Base-by-base conservation (phyloP, 495 filamentous ascomycete species). In the Hypoxylon subgilvum region DNA sequence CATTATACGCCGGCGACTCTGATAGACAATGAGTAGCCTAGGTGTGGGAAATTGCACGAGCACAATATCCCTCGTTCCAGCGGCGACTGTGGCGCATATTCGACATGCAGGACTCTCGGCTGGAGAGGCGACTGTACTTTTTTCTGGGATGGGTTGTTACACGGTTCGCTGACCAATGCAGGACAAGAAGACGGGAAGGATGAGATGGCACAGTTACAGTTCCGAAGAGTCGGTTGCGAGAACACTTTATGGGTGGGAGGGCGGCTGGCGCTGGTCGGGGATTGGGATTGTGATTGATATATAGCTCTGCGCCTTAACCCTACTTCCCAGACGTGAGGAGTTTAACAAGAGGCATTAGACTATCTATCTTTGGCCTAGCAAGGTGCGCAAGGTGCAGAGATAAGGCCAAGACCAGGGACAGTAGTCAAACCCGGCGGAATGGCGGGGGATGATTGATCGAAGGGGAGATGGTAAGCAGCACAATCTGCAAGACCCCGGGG, bases 1-100 rank as follows among this genome's bases (percentile, higher is more conserved):
- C 86, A 89, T 88, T 73, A 69, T 66, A 70, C 53, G 60, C 49
- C 53, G 47, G 32, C 45, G 56, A 65, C 56, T 60, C 45, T 43
- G 38, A 51, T 17, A 55, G 21, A 32, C 41, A 34, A 30, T 55
- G 45, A 54, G 42, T 57, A 43, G 32, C 45, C 56, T 69, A 69
- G 61, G 67, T 61, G 44, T 58, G 39, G 63, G 61, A 67, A 53
- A 56, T 67, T 62, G 67, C 43, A 67, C 47, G 60, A 67, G 67
- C 59, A 56, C 67, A 62, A 67, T 61, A 67, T 69, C 65, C 63
- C 67, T 69, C 63, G 59, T 57, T 46, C 51, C 52, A 53, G 40
- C 45, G 60, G 65, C 60, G 60, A 65, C 59, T 59, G 60, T 59
- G 59, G 54, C 57, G 59, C 59, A 64, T 67, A 65, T 67, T 69